Evolutionary conservation across 768 basidiomycete genomes (phyloP).

Genomic region (Erythrobasidium yunnanense): DNA sequence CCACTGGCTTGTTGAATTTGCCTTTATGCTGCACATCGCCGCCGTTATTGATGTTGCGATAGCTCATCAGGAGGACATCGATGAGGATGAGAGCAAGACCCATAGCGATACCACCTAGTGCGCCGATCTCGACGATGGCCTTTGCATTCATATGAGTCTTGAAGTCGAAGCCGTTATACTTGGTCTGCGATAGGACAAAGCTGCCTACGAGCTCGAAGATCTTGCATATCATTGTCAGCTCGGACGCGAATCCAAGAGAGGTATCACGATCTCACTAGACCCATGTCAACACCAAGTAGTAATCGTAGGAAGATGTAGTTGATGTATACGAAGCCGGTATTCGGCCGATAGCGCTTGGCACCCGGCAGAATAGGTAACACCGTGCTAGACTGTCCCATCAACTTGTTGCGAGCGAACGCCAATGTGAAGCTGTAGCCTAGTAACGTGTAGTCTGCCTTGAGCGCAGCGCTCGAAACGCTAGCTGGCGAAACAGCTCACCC

Average conservation of each 20-base stretch:
- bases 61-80: not conserved
- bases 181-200: slow-evolving; percentile 9
- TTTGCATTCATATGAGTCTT: not conserved
- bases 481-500: too few relatives aligned
- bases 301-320: not conserved
- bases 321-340: not conserved
- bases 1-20: not conserved
- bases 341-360: not conserved
- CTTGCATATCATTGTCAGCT: not conserved
- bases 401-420: not conserved
- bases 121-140: slow-evolving; percentile 6
- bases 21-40: not conserved
- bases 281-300: not conserved
- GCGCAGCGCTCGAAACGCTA: too few relatives aligned
- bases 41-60: not conserved
- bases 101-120: slow-evolving; percentile 3
- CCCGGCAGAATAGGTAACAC: not conserved
- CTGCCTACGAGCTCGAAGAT: slow-evolving; percentile 13
- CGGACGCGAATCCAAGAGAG: too few relatives aligned
- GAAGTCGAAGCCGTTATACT: slow-evolving; percentile 2
- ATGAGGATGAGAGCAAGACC: slow-evolving; percentile 10
- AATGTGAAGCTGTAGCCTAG: not conserved
- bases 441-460: too few relatives aligned
- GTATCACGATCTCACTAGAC: not conserved
- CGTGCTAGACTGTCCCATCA: not conserved